phyloP scores from a whole-genome alignment of 2,329 filamentous ascomycete species.

The Sporothrix schenckii region DNA sequence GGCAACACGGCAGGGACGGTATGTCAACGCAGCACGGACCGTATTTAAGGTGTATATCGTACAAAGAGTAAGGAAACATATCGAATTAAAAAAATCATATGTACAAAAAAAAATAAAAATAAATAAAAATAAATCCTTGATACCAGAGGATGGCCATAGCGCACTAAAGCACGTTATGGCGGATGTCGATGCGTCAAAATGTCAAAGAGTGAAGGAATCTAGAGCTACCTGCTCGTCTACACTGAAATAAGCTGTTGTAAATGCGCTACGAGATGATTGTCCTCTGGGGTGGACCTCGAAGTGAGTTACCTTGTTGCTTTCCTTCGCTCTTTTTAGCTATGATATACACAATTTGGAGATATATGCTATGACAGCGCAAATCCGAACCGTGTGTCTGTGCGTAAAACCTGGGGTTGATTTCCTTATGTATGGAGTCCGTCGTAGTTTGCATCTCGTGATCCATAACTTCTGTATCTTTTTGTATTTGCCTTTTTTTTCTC shows the following conservation, averaged over 20 bases:
- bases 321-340: background rate
- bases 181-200: background rate
- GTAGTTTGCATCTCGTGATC: too few species aligned
- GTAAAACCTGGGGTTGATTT: too few species aligned
- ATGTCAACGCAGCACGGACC: background rate
- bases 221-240: background rate
- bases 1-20: slow-evolving; percentile 11
- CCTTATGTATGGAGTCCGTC: background rate
- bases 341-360: background rate
- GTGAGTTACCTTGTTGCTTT: background rate
- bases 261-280: background rate
- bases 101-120: background rate
- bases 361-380: background rate
- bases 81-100: background rate
- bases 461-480: too few species aligned
- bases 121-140: background rate
- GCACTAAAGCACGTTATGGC: too few species aligned
- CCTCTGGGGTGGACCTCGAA: background rate
- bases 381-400: too few species aligned
- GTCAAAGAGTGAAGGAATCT: background rate
- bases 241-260: background rate
- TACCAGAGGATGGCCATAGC: background rate
- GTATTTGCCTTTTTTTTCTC: background rate
- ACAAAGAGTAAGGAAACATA: too few species aligned
- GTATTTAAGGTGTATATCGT: background rate